Base-by-base conservation (phyloP, 2,329 filamentous ascomycete genomes). In the Dactylellina leptospora region DNA sequence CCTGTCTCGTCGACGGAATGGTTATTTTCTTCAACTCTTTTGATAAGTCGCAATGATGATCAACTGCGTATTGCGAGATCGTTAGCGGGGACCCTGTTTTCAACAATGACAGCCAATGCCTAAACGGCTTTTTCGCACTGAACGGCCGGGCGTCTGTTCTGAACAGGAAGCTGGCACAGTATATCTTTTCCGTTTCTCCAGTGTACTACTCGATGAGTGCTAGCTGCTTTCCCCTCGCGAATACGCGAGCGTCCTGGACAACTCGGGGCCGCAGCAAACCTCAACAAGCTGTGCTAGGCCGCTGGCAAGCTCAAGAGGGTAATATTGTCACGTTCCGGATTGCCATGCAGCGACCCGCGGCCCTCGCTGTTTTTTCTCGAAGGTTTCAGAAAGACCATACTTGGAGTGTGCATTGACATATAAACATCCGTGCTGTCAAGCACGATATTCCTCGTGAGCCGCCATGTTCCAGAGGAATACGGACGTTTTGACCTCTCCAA, bases 121-220 rank as follows among this genome's bases (percentile, higher is more conserved):
- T 72, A 72, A 72, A 72, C 60, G 59, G 44, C 59, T 72, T 40
- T 60, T 64, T 64, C 53, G 50, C 47, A 63, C 48, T 30, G 20
- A 60, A 50, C 59, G 59, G 51, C 68, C 47, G 59, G 68, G 50
- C 58, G 53, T 62, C 51, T 54, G 59, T 38, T 72, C 68, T 64
- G 59, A 72, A 72, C 44, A 72, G 68, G 68, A 72, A 72, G 68
- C 53, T 72, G 47, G 68, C 68, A 64, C 68, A 60, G 59, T 48
- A 28, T 38, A 72, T 63, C 68, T 50, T 55, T 72, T 72, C 59
- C 53, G 53, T 59, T 64, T 72, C 68, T 72, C 68, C 59, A 64
- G 59, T 60, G 59, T 72, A 64, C 59, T 72, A 64, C 68, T 72
- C 45, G 45, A 64, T 72, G 27, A 48, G 68, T 63, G 44, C 59